Base-by-base conservation (phyloP, 108 stramenopile genomes). In the Thalassiosira profunda region DNA sequence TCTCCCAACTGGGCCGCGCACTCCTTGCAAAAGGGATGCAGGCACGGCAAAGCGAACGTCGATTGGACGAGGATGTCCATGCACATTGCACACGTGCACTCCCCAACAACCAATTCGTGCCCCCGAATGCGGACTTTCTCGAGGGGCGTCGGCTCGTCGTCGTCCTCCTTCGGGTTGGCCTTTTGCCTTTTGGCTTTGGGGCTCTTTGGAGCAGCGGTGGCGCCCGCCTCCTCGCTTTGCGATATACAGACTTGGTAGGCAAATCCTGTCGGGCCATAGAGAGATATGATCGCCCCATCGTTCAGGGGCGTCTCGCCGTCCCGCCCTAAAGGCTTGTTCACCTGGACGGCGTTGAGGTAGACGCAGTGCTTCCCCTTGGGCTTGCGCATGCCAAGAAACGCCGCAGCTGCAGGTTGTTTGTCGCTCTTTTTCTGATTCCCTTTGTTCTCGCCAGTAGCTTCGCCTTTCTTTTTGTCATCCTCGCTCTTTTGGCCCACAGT, bases 11-110 rank as follows among this genome's bases (percentile, higher is more conserved):
- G 11, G 2, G 17, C 44, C 1, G 71, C 40, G 71, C 71, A 72
- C 40, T 63, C 36, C 12, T 36, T 46, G 20, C 71, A 72, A 45
- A 72, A 72, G 10, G 71, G 62, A 42, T 64, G 72, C 46, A 46
- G 36, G 53, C 63, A 72, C 1, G 72, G 72, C 36, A 21, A 53
- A 17, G 72, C 72, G 33, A 73, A 73, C 2, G 72, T 73, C 0
- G 63, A 64, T 31, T 58, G 38, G n/a, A 73, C 62, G 1, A 73
- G 21, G 18, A 73, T 57, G n/a, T 73, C 72, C 63, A 73, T 48
- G 47, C 72, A 73, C 63, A 73, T 38, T 6, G 72, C 54, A 47
- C 72, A 64, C 1, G 62, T 49, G 34, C 37, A 44, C 17, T 73
- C 63, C 8, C 42, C 54, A 10, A 48, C 28, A 55, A 73, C 58